Base-by-base conservation (phyloP, 495 filamentous ascomycete species). In the Aspergillus cavernicola region DNA sequence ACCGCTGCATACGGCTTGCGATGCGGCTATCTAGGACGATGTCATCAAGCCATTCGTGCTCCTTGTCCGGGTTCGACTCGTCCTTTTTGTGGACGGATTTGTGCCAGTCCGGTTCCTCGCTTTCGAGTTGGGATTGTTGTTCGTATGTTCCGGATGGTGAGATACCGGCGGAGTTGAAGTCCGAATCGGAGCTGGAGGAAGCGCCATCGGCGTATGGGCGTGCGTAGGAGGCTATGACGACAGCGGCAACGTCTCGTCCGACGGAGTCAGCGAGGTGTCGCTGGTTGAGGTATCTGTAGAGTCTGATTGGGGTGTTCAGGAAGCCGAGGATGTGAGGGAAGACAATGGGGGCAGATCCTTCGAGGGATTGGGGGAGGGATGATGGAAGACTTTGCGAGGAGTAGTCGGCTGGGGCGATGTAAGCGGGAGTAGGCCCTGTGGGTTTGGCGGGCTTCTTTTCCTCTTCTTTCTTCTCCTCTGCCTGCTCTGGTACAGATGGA, bases 321-420 rank as follows among this genome's bases (percentile, higher is more conserved):
- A 99, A 95, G 53, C 93, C 93, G 23, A 99, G 87, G 43, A 97
- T 80, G 64, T 97, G 91, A 0, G 93, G 93, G 68, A 95, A 85
- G 33, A 77, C 72, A 37, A 99, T 78, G 7, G 86, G 79, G n/a
- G 77, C 72, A 13, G 85, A 84, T 29, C 90, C 90, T 28, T 75
- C 72, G 46, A 87, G 67, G 3, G 81, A 71, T 20, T 70, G 57
- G 2, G 91, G 92, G 23, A 86, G 71, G 18, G 75, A 66, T 18
- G 77, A 60, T 1, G 90, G 81, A 26, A 87, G 78, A 29, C 67
- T 26, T 31, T 84, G 80, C 50, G 79, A 70, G 11, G 81, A 54
- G 66, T 97, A 97, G 56, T 85, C 83, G 61, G 74, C 64, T 0
- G 84, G 74, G 20, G 80, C 75, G 64, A 95, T 90, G 61, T 90